These are phyloP conservation scores for Sicyos baderoa DNA, from an alignment of 306 rosid species.

Conservation along the genomic window DNA sequence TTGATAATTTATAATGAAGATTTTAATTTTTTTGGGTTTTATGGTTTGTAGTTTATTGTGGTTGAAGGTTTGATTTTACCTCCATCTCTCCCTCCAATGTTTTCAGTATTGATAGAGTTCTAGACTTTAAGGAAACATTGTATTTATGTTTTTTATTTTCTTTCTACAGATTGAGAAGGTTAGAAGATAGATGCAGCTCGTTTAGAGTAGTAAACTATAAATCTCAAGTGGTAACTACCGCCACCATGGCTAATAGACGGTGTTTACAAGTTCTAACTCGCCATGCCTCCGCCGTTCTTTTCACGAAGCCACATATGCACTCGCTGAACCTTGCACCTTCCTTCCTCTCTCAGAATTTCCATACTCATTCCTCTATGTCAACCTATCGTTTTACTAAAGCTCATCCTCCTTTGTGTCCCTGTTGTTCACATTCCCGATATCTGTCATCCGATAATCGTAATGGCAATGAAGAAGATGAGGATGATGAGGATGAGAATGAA, in stretches of 20 bases:
- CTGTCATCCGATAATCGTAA: constrained; percentile 43
- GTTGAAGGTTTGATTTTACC: no score
- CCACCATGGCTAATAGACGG: constrained; percentile 62
- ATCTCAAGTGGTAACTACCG: background rate
- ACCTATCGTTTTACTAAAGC: constrained; percentile 22
- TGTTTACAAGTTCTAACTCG: constrained; percentile 46
- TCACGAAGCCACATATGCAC: constrained; percentile 26
- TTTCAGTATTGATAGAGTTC: background rate
- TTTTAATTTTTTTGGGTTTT: no score
- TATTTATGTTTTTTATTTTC: background rate
- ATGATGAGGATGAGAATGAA: constrained; percentile 26
- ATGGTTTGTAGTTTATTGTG: no score
- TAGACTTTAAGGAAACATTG: background rate
- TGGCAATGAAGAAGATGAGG: constrained; percentile 19
- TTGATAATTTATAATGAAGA: no score
- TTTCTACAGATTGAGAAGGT: no score
- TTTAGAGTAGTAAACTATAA: background rate
- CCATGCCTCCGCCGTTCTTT: constrained; percentile 40
- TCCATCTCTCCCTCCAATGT: no score
- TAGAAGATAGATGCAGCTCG: background rate
- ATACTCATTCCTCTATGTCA: constrained; percentile 19
- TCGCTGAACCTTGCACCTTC: constrained; percentile 23
- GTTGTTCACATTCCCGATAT: constrained; percentile 32
- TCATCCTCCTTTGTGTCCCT: no score
- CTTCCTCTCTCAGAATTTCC: constrained; percentile 22